Percentiles rank a stretch among this genome's conserved stretches.
phyloP scores from a whole-genome alignment of 495 filamentous ascomycete species.

The Aspergillus ellipticus region DNA sequence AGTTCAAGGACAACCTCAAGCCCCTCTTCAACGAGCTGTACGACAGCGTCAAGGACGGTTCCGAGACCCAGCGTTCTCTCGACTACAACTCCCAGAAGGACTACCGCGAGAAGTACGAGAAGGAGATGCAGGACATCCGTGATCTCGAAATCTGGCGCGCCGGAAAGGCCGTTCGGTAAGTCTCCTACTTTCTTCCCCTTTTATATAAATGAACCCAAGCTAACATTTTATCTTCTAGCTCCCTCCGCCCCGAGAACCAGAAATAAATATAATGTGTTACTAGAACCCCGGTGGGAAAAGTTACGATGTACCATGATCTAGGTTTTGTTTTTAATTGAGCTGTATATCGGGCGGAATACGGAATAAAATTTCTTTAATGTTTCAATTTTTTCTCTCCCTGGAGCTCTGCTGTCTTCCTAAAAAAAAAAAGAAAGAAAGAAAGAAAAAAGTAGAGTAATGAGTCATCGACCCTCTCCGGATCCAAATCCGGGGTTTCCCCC shows the following conservation, averaged over 20 bases:
- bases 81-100: slow-evolving; percentile 93
- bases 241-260: slow-evolving; percentile 90
- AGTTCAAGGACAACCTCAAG: slow-evolving; percentile 95
- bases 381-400: too few species aligned
- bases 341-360: background rate
- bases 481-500: too few species aligned
- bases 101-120: slow-evolving; percentile 93
- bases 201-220: slow-evolving; percentile 9
- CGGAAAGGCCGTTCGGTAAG: slow-evolving; percentile 86
- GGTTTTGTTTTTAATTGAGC: background rate
- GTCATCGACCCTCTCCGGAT: too few species aligned
- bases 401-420: too few species aligned
- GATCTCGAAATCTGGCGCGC: slow-evolving; percentile 98
- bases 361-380: background rate
- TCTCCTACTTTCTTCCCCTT: background rate
- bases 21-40: slow-evolving; percentile 97
- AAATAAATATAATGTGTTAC: slow-evolving; percentile 51
- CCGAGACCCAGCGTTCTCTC: slow-evolving; percentile 88
- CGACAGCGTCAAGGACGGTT: slow-evolving; percentile 80
- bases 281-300: background rate
- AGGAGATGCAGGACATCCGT: slow-evolving; percentile 94
- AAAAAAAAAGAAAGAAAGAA: too few species aligned
- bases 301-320: background rate
- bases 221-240: slow-evolving; percentile 37
- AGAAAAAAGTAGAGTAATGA: too few species aligned